Conservation (phyloP, 768 basidiomycete species). For the Xanthoconium stramineum region DNA sequence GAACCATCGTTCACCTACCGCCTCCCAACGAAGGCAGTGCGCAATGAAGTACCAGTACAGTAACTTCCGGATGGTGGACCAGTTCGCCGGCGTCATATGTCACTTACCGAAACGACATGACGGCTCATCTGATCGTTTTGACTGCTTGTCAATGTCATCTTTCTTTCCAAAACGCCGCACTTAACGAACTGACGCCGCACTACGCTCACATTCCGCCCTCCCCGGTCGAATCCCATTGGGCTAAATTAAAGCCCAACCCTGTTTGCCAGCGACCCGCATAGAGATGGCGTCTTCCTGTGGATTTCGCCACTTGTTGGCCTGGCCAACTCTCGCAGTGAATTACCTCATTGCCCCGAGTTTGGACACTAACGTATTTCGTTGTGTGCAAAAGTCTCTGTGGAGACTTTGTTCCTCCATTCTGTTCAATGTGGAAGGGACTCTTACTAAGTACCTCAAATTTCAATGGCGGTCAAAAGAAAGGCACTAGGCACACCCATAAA, state of each 20-base stretch:
- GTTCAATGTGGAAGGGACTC: neutral
- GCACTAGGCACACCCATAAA: neutral
- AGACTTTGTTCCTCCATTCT: neutral
- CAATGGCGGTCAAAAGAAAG: neutral
- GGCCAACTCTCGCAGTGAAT: neutral
- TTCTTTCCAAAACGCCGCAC: too few species aligned
- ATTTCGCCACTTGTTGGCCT: neutral
- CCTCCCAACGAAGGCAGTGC: neutral
- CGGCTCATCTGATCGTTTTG: neutral
- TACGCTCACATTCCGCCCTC: neutral
- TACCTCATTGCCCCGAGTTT: neutral
- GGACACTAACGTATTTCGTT: neutral
- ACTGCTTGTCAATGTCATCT: neutral
- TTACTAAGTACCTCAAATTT: neutral
- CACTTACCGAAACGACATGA: neutral
- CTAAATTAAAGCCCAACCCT: too few species aligned
- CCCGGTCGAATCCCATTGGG: neutral
- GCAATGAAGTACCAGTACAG: neutral
- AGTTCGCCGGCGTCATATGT: neutral
- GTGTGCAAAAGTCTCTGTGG: neutral
- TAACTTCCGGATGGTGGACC: neutral
- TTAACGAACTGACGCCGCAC: neutral
- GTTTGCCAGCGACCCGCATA: neutral
- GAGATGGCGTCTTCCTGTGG: neutral
- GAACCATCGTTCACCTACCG: neutral